Base-by-base conservation (phyloP, 179 eudicot genomes). In the Spinacia oleracea region DNA sequence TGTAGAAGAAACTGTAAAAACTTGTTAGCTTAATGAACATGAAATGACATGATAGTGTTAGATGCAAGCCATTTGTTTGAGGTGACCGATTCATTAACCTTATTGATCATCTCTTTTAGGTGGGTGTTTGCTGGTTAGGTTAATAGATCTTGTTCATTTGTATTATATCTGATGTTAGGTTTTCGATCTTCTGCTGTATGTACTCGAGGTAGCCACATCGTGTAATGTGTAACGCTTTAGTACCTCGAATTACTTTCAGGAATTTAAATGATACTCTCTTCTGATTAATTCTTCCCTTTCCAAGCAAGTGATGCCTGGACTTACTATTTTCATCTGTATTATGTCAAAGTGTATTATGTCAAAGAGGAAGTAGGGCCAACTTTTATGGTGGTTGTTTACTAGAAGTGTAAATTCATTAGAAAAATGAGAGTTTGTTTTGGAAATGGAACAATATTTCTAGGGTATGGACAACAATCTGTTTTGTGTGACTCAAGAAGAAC, bases 11-110 rank as follows among this genome's bases (percentile, higher is more conserved):
- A 45, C 5, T 75, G 27, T 62, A 62, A 31, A 8, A 40, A 35
- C 16, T 23, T 62, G 56, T 58, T 75, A 60, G 78, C 48, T 68
- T 68, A 51, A 73, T 73, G 60, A 23, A 50, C 38, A 70, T 72
- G 43, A 72, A 18, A 34, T 51, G 43, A 72, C 29, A 34, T 51
- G 15, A 15, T 73, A 73, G 46, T 40, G 59, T 56, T 56, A 35
- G 65, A 73, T 34, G 77, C 66, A 20, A 58, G 48, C 50, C 32
- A 23, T 55, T 56, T 55, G 77, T 56, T 55, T 32, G 46, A 73
- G 66, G 18, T 73, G 77, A n/a, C n/a, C n/a, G n/a, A 56, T 55
- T 34, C 6, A 35, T 4, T 73, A 31, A 35, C 58, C 27, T 35
- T 20, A 35, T n/a, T n/a, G n/a, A n/a, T 55, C 65, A 34, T 73